Evolutionary conservation across 2,329 filamentous ascomycete species (phyloP).

Genomic region (Aureobasidium pullulans): DNA sequence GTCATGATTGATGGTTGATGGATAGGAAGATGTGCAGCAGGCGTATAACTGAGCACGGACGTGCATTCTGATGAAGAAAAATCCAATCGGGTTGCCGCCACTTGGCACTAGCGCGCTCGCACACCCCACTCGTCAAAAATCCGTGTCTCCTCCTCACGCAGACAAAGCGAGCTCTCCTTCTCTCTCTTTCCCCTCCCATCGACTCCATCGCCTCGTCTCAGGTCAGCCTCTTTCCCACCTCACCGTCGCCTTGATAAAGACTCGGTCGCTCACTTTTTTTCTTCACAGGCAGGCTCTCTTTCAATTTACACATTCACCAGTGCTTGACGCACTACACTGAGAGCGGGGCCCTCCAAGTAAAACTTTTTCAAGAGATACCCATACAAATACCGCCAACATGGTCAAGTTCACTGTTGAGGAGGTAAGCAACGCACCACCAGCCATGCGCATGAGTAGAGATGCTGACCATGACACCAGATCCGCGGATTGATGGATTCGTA

Average conservation of each 20-base stretch:
- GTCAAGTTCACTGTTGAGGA: slow-evolving; percentile 99
- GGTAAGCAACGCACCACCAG: slow-evolving; percentile 34
- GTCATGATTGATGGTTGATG: background rate
- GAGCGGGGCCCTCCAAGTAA: slow-evolving; percentile 23
- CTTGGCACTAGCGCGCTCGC: background rate
- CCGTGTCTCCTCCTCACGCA: background rate
- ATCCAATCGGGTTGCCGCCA: background rate
- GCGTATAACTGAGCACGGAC: background rate
- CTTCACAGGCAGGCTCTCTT: slow-evolving; percentile 21
- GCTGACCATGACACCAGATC: slow-evolving; percentile 46
- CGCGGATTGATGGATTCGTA: slow-evolving; percentile 61
- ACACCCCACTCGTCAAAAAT: slow-evolving; percentile 7
- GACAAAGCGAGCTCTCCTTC: background rate
- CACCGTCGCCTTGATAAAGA: background rate
- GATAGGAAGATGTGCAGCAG: background rate
- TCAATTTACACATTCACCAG: slow-evolving; percentile 11
- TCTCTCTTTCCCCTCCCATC: slow-evolving; percentile 10
- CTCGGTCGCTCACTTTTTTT: slow-evolving; percentile 8
- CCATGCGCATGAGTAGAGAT: background rate
- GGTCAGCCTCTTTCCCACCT: slow-evolving; percentile 9
- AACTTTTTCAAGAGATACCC: slow-evolving; percentile 19
- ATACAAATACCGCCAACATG: slow-evolving; percentile 81
- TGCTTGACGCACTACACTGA: slow-evolving; percentile 18
- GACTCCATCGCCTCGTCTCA: slow-evolving; percentile 11
- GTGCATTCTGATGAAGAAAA: background rate